phyloP scores from a whole-genome alignment of 192 early-diverging fungal genomes.

The Thoreauomyces humboldtii region DNA sequence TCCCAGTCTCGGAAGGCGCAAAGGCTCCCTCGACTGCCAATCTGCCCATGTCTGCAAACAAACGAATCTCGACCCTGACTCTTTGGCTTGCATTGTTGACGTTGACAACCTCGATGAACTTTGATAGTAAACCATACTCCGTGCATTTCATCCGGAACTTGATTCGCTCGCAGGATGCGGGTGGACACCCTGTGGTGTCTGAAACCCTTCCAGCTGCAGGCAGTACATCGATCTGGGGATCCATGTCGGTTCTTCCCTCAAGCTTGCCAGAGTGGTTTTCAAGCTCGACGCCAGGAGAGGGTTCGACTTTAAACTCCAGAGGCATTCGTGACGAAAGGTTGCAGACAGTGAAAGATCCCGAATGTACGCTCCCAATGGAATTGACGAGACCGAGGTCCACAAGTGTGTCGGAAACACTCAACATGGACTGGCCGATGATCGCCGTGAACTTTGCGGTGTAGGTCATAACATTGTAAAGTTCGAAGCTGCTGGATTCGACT shows the following conservation, averaged over 20 bases:
- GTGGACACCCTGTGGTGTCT: not conserved
- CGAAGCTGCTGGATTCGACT: not conserved
- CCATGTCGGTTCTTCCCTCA: constrained; percentile 5
- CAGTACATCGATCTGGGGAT: not conserved
- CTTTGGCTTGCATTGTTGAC: constrained; percentile 65
- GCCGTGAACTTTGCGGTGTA: constrained; percentile 81
- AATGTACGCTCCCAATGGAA: constrained; percentile 45
- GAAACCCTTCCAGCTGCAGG: not conserved
- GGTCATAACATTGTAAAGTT: constrained; percentile 51
- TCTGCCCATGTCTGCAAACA: constrained; percentile 65
- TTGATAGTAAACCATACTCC: constrained; percentile 59
- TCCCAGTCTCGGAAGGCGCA: not conserved
- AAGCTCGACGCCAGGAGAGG: constrained; percentile 7
- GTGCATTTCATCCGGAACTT: constrained; percentile 55
- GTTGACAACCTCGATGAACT: constrained; percentile 67
- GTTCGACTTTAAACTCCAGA: constrained; percentile 46
- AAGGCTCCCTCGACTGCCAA: constrained; percentile 16
- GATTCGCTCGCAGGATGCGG: constrained; percentile 32
- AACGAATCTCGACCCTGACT: constrained; percentile 59
- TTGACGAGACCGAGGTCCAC: constrained; percentile 68
- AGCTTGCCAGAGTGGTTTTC: constrained; percentile 12
- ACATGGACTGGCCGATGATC: constrained; percentile 73
- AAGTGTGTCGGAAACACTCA: constrained; percentile 61
- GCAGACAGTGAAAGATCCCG: constrained; percentile 62
- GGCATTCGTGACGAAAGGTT: constrained; percentile 73